These are phyloP conservation scores for Cardiosporidium cionae DNA, from an alignment of 169 alveolate genomes.

Conservation along the genomic window DNA sequence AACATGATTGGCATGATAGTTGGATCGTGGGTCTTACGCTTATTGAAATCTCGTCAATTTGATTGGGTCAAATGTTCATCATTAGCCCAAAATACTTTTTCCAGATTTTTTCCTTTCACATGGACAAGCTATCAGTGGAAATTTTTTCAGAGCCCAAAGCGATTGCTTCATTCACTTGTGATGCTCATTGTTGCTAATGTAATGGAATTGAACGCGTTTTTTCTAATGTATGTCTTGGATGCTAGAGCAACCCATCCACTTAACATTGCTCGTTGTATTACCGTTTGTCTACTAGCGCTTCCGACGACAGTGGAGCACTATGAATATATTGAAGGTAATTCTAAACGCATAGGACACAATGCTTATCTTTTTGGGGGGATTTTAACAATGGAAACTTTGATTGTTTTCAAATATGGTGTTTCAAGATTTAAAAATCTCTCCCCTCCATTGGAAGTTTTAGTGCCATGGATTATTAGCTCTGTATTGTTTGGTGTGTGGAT, in stretches of 20 bases:
- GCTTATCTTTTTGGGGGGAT: conserved; percentile 21
- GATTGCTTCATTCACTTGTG: conserved; percentile 1
- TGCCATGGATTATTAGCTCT: conserved; percentile 14
- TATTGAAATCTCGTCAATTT: background rate
- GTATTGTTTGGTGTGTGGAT: conserved; percentile 18
- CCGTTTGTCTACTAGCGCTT: conserved; percentile 16
- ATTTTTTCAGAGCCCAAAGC: conserved; percentile 24
- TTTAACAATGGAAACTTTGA: conserved; percentile 9
- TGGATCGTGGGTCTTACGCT: conserved; percentile 9
- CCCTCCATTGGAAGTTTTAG: conserved; percentile 2
- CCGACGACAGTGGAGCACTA: conserved; percentile 36
- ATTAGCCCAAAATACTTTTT: conserved; percentile 14
- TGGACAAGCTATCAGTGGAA: conserved; percentile 26
- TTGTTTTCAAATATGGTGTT: conserved; percentile 21
- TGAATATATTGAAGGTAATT: conserved; percentile 17
- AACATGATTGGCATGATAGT: conserved; percentile 34
- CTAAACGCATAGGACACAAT: conserved; percentile 28
- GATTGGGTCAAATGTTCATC: conserved; percentile 28
- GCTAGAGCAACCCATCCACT: conserved; percentile 21
- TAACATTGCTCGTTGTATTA: conserved; percentile 13
- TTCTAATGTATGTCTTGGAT: conserved; percentile 27
- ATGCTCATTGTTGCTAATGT: conserved; percentile 11
- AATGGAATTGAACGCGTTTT: conserved; percentile 31
- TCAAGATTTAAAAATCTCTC: background rate
- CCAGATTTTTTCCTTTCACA: conserved; percentile 28